A percentile compares a stretch with the other conserved stretches of the same genome.
These are phyloP conservation scores for Solanum dulcamara DNA, from an alignment of 257 asterid species.

Conservation along the genomic window DNA sequence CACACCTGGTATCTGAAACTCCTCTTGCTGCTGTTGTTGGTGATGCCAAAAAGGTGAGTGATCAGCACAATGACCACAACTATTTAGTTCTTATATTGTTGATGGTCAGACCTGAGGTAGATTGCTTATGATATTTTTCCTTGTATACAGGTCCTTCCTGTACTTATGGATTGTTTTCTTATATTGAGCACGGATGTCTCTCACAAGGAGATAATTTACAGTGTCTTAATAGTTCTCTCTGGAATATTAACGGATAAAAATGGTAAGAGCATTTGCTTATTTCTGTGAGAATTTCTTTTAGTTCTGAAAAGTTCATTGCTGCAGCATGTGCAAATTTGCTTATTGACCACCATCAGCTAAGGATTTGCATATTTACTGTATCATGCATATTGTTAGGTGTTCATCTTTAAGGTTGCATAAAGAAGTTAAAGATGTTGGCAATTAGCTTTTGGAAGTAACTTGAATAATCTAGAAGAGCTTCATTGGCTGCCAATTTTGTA, in stretches of 20 bases:
- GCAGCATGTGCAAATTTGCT: not conserved
- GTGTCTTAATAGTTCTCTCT: constrained; percentile 55
- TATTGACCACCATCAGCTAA: not conserved
- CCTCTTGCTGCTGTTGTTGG: constrained; percentile 64
- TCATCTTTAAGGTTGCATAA: not conserved
- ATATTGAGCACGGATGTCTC: constrained; percentile 36
- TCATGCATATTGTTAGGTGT: not conserved
- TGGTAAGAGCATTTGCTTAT: constrained; percentile 37
- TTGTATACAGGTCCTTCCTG: constrained; percentile 64
- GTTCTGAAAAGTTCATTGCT: not conserved
- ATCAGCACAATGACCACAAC: not conserved
- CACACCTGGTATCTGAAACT: constrained; percentile 62
- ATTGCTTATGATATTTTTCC: constrained; percentile 7
- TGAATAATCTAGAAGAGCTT: not conserved
- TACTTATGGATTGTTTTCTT: constrained; percentile 56
- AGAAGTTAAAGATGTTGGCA: not conserved
- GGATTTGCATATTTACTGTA: not conserved
- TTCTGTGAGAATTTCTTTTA: not conserved
- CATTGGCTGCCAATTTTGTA: not conserved
- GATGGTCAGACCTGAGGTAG: not conserved
- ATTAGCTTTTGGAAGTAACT: not conserved
- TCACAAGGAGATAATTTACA: constrained; percentile 58
- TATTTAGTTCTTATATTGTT: not conserved
- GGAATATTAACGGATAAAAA: constrained; percentile 64
- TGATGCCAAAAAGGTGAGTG: constrained; percentile 69